phyloP scores from a whole-genome alignment of 179 eudicot species.

The Sideroxylon spinosum region DNA sequence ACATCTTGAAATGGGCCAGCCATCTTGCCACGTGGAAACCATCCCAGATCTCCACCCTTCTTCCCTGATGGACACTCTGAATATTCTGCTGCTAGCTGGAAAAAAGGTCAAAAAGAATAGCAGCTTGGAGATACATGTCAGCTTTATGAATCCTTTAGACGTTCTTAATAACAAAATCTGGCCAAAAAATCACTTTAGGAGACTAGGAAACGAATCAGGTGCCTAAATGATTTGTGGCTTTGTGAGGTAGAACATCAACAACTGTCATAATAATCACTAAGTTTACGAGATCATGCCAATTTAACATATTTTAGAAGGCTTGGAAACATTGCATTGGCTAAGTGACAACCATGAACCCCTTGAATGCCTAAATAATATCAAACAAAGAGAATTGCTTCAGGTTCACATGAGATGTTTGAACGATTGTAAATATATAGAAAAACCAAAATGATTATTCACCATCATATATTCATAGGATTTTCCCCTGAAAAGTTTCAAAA shows the following conservation, averaged over 20 bases:
- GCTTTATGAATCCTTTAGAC: neutral
- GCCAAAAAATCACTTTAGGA: neutral
- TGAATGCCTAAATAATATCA: neutral
- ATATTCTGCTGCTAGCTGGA: constrained; percentile 86
- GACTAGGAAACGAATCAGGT: neutral
- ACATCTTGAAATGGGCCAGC: constrained; percentile 99
- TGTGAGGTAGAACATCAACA: neutral
- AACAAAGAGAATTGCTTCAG: neutral
- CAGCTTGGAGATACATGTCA: neutral
- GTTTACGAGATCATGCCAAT: neutral
- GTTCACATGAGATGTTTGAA: neutral
- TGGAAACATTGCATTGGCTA: neutral
- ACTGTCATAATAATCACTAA: neutral
- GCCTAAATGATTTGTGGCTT: neutral
- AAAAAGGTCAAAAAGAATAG: neutral
- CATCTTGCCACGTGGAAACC: constrained; percentile 99
- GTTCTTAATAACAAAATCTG: neutral
- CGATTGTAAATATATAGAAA: neutral
- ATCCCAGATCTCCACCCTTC: constrained; percentile 95
- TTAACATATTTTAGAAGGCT: neutral
- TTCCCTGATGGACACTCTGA: constrained; percentile 97
- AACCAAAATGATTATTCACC: neutral
- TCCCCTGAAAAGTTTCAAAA: neutral
- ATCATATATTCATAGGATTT: too few species aligned
- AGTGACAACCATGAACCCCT: neutral